These are phyloP conservation scores for Hypomontagnella submonticulosa DNA, from an alignment of 495 filamentous ascomycete genomes.

Conservation along the genomic window DNA sequence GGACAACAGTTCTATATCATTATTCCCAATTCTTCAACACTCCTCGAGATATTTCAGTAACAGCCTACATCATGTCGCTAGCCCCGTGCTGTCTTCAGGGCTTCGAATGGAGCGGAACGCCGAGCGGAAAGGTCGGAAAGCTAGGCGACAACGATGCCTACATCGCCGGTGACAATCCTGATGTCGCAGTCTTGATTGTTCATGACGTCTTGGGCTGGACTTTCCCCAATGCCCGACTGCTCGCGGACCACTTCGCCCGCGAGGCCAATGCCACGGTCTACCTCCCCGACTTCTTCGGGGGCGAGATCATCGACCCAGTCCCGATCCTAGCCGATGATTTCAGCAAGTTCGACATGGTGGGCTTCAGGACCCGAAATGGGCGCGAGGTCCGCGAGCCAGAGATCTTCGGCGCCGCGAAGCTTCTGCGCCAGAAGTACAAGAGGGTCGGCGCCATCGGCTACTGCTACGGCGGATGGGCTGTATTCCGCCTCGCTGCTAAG, in stretches of 20 bases:
- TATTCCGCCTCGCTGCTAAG: conserved; percentile 56
- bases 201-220: conserved; percentile 70
- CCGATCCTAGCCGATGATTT: conserved; percentile 46
- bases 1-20: neutral
- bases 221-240: conserved; percentile 64
- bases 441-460: conserved; percentile 67
- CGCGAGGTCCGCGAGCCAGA: conserved; percentile 63
- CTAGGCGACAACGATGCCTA: conserved; percentile 54
- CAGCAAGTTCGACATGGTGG: conserved; percentile 54
- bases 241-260: conserved; percentile 67
- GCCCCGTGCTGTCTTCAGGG: conserved; percentile 51
- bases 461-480: conserved; percentile 71
- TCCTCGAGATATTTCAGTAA: neutral
- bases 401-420: conserved; percentile 61
- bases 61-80: conserved; percentile 34
- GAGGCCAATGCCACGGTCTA: conserved; percentile 64
- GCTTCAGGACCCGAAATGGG: conserved; percentile 51
- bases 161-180: conserved; percentile 56
- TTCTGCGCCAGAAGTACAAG: conserved; percentile 54
- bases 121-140: conserved; percentile 52
- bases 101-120: conserved; percentile 62
- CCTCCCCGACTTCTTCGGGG: conserved; percentile 66
- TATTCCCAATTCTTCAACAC: neutral
- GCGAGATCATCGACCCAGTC: conserved; percentile 49
- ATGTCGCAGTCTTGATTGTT: conserved; percentile 64